These are phyloP conservation scores for Madurella mycetomatis DNA, from an alignment of 2,329 filamentous ascomycete species.

Conservation along the genomic window DNA sequence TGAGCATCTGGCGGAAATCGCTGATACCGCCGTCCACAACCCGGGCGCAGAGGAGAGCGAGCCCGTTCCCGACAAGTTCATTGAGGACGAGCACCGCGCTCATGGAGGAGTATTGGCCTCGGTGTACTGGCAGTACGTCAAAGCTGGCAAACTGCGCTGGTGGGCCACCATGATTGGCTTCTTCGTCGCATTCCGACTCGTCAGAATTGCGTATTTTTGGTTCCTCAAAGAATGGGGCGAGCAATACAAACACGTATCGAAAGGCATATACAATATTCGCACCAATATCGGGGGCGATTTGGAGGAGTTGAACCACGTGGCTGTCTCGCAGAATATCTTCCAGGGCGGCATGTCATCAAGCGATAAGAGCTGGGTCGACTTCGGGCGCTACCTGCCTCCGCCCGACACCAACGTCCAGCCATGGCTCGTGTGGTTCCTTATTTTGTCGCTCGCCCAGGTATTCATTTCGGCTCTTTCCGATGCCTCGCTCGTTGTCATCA, in stretches of 20 bases:
- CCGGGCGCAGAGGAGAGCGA: conserved; percentile 38
- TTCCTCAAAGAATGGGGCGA: conserved; percentile 88
- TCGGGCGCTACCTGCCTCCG: conserved; percentile 52
- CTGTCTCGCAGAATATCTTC: conserved; percentile 11
- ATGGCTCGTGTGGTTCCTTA: conserved; percentile 69
- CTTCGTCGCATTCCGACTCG: conserved; percentile 59
- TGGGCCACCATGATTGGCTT: conserved; percentile 64
- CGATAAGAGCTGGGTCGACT: conserved; percentile 23
- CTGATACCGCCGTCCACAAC: conserved; percentile 15
- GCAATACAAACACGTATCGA: conserved; percentile 50
- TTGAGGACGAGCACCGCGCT: conserved; percentile 70
- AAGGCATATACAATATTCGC: neutral
- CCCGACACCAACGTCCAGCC: conserved; percentile 64
- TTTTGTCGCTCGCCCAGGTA: conserved; percentile 59
- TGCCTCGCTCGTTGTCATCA: conserved; percentile 67
- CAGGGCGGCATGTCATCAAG: conserved; percentile 1
- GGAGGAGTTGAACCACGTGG: conserved; percentile 3
- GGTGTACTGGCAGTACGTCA: conserved; percentile 83
- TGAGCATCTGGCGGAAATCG: conserved; percentile 17
- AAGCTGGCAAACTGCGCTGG: conserved; percentile 69
- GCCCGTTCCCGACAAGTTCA: conserved; percentile 67
- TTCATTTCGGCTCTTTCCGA: conserved; percentile 58
- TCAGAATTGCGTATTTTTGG: conserved; percentile 66
- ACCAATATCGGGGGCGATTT: neutral
- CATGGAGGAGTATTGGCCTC: conserved; percentile 69